A percentile compares a stretch with the other conserved stretches of the same genome.
Conservation (phyloP, 2,329 filamentous ascomycete species). For the Diaporthe amygdali region DNA sequence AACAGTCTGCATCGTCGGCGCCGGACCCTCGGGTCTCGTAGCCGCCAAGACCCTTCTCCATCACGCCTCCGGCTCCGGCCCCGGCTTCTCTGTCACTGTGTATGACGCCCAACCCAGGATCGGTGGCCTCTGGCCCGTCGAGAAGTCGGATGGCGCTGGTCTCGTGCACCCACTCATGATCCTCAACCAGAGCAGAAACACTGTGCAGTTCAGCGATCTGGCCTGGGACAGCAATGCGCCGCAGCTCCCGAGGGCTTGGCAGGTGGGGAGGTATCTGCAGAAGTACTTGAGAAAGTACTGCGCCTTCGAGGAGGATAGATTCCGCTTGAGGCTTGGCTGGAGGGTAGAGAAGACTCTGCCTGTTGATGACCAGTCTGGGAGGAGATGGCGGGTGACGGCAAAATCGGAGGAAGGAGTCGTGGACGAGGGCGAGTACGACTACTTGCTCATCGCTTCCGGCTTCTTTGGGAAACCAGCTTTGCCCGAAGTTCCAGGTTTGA, state of each 20-base stretch:
- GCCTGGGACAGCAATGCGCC: conserved; percentile 68
- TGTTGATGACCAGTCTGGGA: conserved; percentile 29
- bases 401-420: conserved; percentile 40
- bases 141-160: conserved; percentile 51
- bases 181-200: conserved; percentile 79
- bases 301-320: conserved; percentile 37
- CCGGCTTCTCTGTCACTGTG: conserved; percentile 68
- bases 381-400: conserved; percentile 48
- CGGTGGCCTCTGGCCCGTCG: conserved; percentile 78
- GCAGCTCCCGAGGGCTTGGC: conserved; percentile 77
- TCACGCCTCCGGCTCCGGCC: conserved; percentile 47
- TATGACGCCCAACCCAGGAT: conserved; percentile 71
- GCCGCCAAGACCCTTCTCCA: conserved; percentile 76
- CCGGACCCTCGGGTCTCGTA: conserved; percentile 71
- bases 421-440: conserved; percentile 66
- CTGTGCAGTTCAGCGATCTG: conserved; percentile 74
- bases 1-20: conserved; percentile 62
- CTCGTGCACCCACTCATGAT: conserved; percentile 71
- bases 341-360: conserved; percentile 48
- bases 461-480: conserved; percentile 72
- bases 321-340: conserved; percentile 55
- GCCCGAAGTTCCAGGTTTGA: conserved; percentile 45
- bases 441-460: conserved; percentile 74
- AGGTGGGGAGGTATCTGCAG: conserved; percentile 75
- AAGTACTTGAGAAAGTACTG: conserved; percentile 67